phyloP scores from a whole-genome alignment of 768 basidiomycete species.

The Tubosaeta sp. region DNA sequence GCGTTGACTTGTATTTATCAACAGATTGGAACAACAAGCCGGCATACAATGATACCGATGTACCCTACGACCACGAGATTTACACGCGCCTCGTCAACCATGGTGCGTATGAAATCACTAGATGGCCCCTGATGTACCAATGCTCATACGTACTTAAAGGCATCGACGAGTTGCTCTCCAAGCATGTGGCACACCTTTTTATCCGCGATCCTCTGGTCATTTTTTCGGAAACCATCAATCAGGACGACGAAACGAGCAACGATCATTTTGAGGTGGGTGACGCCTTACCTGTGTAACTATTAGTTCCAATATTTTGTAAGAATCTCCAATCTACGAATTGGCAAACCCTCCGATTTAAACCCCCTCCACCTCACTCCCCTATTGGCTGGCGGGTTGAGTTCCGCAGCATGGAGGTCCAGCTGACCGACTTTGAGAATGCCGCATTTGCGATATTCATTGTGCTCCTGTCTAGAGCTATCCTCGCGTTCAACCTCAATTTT shows the following conservation, averaged over 20 bases:
- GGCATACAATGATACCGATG: constrained; percentile 87
- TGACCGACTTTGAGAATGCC: constrained; percentile 99
- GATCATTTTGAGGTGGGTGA: constrained; percentile 91
- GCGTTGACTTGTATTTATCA: constrained; percentile 91
- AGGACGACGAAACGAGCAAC: constrained; percentile 80
- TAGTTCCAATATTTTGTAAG: constrained; percentile 35
- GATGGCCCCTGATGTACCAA: not conserved
- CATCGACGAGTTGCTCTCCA: constrained; percentile 81
- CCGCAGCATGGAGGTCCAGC: constrained; percentile 97
- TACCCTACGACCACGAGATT: constrained; percentile 75
- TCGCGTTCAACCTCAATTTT: constrained; percentile 87
- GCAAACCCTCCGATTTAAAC: constrained; percentile 99
- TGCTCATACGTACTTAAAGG: constrained; percentile 41
- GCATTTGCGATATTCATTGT: constrained; percentile 95
- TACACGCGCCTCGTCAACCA: constrained; percentile 69
- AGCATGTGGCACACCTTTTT: constrained; percentile 92
- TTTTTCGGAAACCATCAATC: constrained; percentile 90
- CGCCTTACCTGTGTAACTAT: not conserved
- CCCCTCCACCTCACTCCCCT: constrained; percentile 85
- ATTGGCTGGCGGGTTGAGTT: constrained; percentile 99
- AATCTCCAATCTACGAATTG: constrained; percentile 99
- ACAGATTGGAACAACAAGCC: constrained; percentile 82
- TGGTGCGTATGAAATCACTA: constrained; percentile 41
- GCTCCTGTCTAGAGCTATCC: constrained; percentile 88
- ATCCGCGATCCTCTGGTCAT: constrained; percentile 96